phyloP scores from a whole-genome alignment of 495 filamentous ascomycete genomes.

The Hypomontagnella monticulosa region DNA sequence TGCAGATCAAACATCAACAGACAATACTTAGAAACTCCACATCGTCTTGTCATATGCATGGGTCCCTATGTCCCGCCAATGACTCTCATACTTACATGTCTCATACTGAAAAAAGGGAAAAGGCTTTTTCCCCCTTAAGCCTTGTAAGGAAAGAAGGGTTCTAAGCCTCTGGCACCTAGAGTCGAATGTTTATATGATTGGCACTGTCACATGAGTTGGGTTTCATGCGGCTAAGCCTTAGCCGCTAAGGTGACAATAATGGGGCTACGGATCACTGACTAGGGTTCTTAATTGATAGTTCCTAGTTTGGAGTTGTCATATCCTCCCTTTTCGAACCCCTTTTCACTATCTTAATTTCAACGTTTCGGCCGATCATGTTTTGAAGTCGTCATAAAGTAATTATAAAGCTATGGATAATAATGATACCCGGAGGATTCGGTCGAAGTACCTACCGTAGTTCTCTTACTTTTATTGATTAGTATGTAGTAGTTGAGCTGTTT shows the following conservation, averaged over 20 bases:
- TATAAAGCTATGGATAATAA: background rate
- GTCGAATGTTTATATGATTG: too few relatives aligned
- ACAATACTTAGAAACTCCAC: too few relatives aligned
- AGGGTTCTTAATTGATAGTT: slow-evolving; percentile 9
- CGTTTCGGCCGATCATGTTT: slow-evolving; percentile 7
- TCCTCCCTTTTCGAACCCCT: background rate
- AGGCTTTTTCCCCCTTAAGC: too few relatives aligned
- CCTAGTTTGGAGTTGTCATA: slow-evolving; percentile 3
- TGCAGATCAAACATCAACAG: too few relatives aligned
- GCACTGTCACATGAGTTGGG: slow-evolving; percentile 28
- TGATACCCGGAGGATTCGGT: background rate
- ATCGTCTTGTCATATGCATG: too few relatives aligned
- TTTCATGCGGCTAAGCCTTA: slow-evolving; percentile 25
- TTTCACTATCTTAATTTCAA: background rate
- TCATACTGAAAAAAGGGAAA: too few relatives aligned
- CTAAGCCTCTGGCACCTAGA: too few relatives aligned
- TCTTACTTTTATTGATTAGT: too few relatives aligned
- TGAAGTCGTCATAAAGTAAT: background rate
- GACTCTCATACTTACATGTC: too few relatives aligned
- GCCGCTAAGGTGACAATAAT: slow-evolving; percentile 24
- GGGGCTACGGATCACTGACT: slow-evolving; percentile 7
- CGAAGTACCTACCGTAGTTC: background rate
- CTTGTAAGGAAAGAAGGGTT: too few relatives aligned
- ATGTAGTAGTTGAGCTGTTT: too few relatives aligned
- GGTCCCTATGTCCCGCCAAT: too few relatives aligned